These are phyloP conservation scores for Cordyceps militaris DNA, from an alignment of 2,329 filamentous ascomycete genomes.

Conservation along the genomic window DNA sequence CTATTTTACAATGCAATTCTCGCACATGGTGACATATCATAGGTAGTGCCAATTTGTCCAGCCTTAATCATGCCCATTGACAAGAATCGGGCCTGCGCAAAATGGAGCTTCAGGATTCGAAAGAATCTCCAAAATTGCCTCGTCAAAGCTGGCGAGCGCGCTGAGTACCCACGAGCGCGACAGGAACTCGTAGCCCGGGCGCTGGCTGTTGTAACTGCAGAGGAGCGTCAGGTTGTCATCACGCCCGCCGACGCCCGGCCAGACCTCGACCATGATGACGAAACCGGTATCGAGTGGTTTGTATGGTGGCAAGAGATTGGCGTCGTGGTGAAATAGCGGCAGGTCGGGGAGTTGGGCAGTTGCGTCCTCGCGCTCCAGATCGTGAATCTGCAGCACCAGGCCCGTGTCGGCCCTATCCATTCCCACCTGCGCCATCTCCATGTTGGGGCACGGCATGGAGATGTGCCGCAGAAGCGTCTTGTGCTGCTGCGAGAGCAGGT, in stretches of 20 bases:
- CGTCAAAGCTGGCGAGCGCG: constrained; percentile 3
- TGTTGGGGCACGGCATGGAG: constrained; percentile 10
- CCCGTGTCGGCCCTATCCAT: constrained; percentile 3
- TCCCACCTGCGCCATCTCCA: constrained; percentile 1
- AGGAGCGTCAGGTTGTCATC: neutral
- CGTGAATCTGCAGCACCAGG: constrained; percentile 4
- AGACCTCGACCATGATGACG: neutral
- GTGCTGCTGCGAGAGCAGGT: neutral
- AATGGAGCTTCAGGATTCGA: neutral
- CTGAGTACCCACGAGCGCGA: constrained; percentile 8
- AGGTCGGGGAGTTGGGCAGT: neutral
- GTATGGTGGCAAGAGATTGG: neutral
- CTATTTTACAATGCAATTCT: too few relatives aligned
- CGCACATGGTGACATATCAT: too few relatives aligned
- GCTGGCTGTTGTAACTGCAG: constrained; percentile 1
- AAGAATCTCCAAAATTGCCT: constrained; percentile 2
- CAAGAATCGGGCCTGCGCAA: neutral
- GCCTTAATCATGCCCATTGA: neutral
- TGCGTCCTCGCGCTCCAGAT: neutral
- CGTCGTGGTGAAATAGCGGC: neutral
- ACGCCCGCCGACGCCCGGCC: neutral
- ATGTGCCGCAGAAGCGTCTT: neutral
- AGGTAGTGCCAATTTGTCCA: too few relatives aligned
- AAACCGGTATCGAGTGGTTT: constrained; percentile 10
- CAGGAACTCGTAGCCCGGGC: constrained; percentile 10